Conservation (phyloP, 768 basidiomycete species). For the Mycena chlorophos region DNA sequence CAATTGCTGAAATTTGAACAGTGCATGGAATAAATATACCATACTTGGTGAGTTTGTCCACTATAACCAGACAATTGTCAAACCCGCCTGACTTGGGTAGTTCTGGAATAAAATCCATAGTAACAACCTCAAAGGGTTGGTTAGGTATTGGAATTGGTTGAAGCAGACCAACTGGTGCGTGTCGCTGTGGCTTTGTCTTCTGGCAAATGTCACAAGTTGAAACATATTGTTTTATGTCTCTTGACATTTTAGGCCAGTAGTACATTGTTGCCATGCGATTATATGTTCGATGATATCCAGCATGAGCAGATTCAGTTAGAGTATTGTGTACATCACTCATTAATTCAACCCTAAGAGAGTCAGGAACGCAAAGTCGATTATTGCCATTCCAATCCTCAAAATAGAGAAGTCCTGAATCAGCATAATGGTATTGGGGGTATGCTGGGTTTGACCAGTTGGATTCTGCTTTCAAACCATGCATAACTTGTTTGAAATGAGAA, state of each 20-base stretch:
- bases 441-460: slow-evolving; percentile 2
- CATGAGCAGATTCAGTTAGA: slow-evolving; percentile 28
- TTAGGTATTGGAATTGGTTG: slow-evolving; percentile 34
- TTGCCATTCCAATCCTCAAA: slow-evolving; percentile 28
- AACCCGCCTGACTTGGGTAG: slow-evolving; percentile 32
- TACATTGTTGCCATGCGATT: slow-evolving; percentile 24
- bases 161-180: slow-evolving; percentile 33
- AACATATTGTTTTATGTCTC: slow-evolving; percentile 25
- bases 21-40: slow-evolving; percentile 38
- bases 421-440: slow-evolving; percentile 11
- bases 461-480: not conserved
- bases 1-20: slow-evolving; percentile 26
- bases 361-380: slow-evolving; percentile 30
- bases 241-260: slow-evolving; percentile 36
- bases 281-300: slow-evolving; percentile 28
- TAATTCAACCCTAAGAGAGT: slow-evolving; percentile 6
- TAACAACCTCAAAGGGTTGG: slow-evolving; percentile 31
- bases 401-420: slow-evolving; percentile 20
- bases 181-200: slow-evolving; percentile 25
- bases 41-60: slow-evolving; percentile 40
- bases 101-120: slow-evolving; percentile 38
- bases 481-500: not conserved
- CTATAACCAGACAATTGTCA: slow-evolving; percentile 34
- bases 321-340: slow-evolving; percentile 28
- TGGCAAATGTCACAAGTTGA: slow-evolving; percentile 31